A percentile compares a stretch with the other conserved stretches of the same genome.
phyloP scores from a whole-genome alignment of 306 rosid species.

The Cicer yamashitae region DNA sequence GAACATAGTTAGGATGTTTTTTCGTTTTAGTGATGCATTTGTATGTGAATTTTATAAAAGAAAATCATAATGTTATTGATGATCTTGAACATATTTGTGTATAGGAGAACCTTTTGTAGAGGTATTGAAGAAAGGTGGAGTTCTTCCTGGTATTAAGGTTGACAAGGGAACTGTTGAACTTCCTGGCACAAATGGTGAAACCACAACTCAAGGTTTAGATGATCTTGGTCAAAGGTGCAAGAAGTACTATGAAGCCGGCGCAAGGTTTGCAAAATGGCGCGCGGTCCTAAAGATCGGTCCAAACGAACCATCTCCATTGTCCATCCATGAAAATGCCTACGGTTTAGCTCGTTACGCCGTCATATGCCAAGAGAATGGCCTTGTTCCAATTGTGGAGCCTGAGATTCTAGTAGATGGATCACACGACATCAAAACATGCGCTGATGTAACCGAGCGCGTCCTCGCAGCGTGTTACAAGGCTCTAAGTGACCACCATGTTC shows the following conservation, averaged over 20 bases:
- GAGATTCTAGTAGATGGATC: slow-evolving; percentile 83
- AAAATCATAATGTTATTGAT: background rate
- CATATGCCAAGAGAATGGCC: slow-evolving; percentile 83
- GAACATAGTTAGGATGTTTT: too few relatives aligned
- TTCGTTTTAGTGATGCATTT: too few relatives aligned
- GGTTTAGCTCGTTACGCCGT: slow-evolving; percentile 80
- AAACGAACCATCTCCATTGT: slow-evolving; percentile 68
- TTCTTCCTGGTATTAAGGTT: slow-evolving; percentile 83
- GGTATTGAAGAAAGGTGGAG: slow-evolving; percentile 69
- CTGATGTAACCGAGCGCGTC: slow-evolving; percentile 79
- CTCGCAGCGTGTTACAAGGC: slow-evolving; percentile 88
- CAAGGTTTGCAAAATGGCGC: slow-evolving; percentile 88
- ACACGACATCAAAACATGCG: slow-evolving; percentile 71
- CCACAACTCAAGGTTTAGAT: slow-evolving; percentile 89
- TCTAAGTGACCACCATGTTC: slow-evolving; percentile 72
- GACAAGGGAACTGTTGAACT: slow-evolving; percentile 88
- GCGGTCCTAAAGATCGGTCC: slow-evolving; percentile 79
- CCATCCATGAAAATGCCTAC: slow-evolving; percentile 74
- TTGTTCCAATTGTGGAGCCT: slow-evolving; percentile 91
- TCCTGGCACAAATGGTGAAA: slow-evolving; percentile 78
- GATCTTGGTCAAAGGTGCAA: slow-evolving; percentile 72
- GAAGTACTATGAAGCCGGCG: slow-evolving; percentile 84
- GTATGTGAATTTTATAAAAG: too few relatives aligned
- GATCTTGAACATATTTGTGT: background rate
- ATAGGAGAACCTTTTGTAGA: slow-evolving; percentile 76